Conservation (phyloP, 1,139 yeast species). For the Suhomyces kunorum region DNA sequence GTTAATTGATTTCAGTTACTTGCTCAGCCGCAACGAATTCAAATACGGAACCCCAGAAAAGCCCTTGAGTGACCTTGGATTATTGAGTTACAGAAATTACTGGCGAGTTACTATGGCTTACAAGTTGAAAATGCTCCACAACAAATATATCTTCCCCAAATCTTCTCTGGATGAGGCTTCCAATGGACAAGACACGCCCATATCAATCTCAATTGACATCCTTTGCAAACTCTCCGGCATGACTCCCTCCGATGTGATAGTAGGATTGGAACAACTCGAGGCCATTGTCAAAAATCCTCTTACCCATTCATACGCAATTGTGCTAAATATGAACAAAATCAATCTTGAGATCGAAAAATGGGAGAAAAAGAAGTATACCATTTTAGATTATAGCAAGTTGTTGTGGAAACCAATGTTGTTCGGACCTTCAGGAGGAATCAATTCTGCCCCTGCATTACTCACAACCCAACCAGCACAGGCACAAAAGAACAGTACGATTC, state of each 20-base stretch:
- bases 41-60: conserved; percentile 93
- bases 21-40: conserved; percentile 71
- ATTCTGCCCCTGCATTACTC: conserved; percentile 52
- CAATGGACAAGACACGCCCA: not conserved
- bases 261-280: conserved; percentile 77
- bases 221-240: conserved; percentile 77
- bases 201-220: conserved; percentile 53
- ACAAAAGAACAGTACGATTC: conserved; percentile 1
- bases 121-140: conserved; percentile 33
- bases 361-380: conserved; percentile 56
- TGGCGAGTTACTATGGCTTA: conserved; percentile 74
- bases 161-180: too few relatives aligned
- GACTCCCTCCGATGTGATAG: conserved; percentile 82
- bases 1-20: conserved; percentile 84
- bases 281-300: conserved; percentile 53
- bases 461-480: conserved; percentile 17
- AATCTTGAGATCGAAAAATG: conserved; percentile 50
- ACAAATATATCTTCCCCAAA: conserved; percentile 26
- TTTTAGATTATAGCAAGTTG: conserved; percentile 52
- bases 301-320: conserved; percentile 53
- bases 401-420: conserved; percentile 82
- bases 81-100: conserved; percentile 80
- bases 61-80: conserved; percentile 85
- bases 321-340: conserved; percentile 50
- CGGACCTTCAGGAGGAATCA: conserved; percentile 83